Evolutionary conservation across 345 rosid genomes (phyloP).

Genomic region (Melastoma malabathricum): DNA sequence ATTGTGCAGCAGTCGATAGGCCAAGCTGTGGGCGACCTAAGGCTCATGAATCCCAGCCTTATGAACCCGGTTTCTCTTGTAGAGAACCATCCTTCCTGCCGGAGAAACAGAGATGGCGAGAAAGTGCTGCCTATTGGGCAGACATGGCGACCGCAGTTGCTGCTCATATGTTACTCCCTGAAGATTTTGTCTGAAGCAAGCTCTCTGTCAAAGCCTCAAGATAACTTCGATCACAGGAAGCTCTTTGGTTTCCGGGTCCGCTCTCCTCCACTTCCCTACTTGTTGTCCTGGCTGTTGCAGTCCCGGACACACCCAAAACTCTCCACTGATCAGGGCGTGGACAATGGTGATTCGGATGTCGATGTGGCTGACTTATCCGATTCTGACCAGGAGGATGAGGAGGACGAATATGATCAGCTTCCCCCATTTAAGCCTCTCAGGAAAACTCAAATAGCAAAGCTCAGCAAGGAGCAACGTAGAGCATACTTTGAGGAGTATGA

Average conservation of each 20-base stretch:
- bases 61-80: slow-evolving; percentile 87
- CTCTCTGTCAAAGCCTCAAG: slow-evolving; percentile 65
- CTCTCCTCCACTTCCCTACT: slow-evolving; percentile 86
- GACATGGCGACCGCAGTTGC: slow-evolving; percentile 74
- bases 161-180: slow-evolving; percentile 66
- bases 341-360: slow-evolving; percentile 64
- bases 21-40: slow-evolving; percentile 82
- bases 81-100: slow-evolving; percentile 81
- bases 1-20: slow-evolving; percentile 89
- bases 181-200: slow-evolving; percentile 79
- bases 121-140: slow-evolving; percentile 92
- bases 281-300: slow-evolving; percentile 88
- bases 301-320: slow-evolving; percentile 80
- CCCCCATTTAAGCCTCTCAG: slow-evolving; percentile 89
- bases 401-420: slow-evolving; percentile 84
- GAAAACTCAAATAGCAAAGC: slow-evolving; percentile 64
- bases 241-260: slow-evolving; percentile 82
- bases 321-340: slow-evolving; percentile 67
- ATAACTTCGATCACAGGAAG: slow-evolving; percentile 62
- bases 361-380: slow-evolving; percentile 72
- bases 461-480: slow-evolving; percentile 63
- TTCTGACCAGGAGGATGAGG: slow-evolving; percentile 71
- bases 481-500: slow-evolving; percentile 91
- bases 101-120: slow-evolving; percentile 72
- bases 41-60: slow-evolving; percentile 80